Conservation (phyloP, 192 early-diverging fungal genomes). For the Rhizoclosmatium sp. region DNA sequence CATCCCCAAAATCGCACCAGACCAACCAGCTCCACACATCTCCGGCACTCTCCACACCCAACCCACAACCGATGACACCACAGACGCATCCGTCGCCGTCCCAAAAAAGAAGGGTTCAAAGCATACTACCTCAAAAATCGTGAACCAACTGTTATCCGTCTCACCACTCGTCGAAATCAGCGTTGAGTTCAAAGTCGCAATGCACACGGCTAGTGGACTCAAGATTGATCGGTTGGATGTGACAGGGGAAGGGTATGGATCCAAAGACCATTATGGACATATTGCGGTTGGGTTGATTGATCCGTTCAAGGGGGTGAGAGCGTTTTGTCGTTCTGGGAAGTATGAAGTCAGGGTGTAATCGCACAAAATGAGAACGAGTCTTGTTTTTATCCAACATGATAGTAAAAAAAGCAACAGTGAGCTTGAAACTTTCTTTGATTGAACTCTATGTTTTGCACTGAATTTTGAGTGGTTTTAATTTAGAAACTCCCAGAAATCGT, state of each 20-base stretch:
- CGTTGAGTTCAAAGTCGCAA: constrained; percentile 74
- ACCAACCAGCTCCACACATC: constrained; percentile 66
- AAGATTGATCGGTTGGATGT: constrained; percentile 75
- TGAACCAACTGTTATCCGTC: constrained; percentile 48
- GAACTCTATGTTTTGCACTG: no score
- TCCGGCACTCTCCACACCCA: constrained; percentile 63
- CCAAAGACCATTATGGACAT: constrained; percentile 37
- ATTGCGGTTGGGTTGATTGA: no score
- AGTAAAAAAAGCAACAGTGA: background rate
- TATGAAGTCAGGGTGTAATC: constrained; percentile 30
- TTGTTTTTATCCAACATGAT: background rate
- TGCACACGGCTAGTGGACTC: constrained; percentile 75
- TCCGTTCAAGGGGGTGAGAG: constrained; percentile 28
- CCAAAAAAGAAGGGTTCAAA: background rate
- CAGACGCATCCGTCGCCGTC: background rate
- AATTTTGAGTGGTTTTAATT: no score
- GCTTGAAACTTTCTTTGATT: no score
- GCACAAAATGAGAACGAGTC: background rate
- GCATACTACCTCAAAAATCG: background rate
- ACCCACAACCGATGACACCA: background rate
- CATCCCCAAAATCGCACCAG: constrained; percentile 65
- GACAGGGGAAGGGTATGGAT: constrained; percentile 75
- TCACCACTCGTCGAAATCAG: constrained; percentile 47
- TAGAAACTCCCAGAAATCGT: no score
- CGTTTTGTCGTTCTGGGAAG: constrained; percentile 31